Conservation (phyloP, 2,329 filamentous ascomycete species). For the Fusarium xylarioides region DNA sequence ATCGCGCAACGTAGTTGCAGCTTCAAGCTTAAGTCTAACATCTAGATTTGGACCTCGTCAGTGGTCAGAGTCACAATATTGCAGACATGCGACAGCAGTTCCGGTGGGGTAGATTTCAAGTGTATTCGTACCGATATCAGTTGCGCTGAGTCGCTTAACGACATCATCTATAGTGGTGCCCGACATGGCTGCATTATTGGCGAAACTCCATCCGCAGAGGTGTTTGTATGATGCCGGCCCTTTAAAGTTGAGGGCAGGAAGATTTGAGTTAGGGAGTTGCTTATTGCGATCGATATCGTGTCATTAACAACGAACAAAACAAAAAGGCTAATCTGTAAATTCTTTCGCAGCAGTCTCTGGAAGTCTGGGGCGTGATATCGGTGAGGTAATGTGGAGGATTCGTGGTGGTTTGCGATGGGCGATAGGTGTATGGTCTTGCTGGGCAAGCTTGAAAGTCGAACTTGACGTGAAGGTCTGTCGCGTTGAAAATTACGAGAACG, state of each 20-base stretch:
- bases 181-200: slow-evolving; percentile 67
- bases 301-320: slow-evolving; percentile 3
- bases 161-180: slow-evolving; percentile 69
- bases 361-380: neutral
- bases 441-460: slow-evolving; percentile 15
- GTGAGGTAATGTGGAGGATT: neutral
- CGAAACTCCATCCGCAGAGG: slow-evolving; percentile 50
- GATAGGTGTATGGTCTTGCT: neutral
- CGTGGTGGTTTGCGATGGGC: neutral
- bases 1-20: slow-evolving; percentile 88
- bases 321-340: neutral
- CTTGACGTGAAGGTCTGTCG: slow-evolving; percentile 41
- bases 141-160: slow-evolving; percentile 65
- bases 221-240: slow-evolving; percentile 30
- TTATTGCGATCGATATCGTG: slow-evolving; percentile 29
- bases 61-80: neutral
- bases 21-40: slow-evolving; percentile 80
- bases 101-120: slow-evolving; percentile 13
- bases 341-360: neutral
- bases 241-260: slow-evolving; percentile 28
- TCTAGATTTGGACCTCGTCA: slow-evolving; percentile 61
- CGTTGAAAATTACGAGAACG: slow-evolving; percentile 53
- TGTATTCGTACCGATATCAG: slow-evolving; percentile 60
- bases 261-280: slow-evolving; percentile 30
- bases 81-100: slow-evolving; percentile 31